Base-by-base conservation (phyloP, 2,329 filamentous ascomycete species). In the Botryotinia globosa region DNA sequence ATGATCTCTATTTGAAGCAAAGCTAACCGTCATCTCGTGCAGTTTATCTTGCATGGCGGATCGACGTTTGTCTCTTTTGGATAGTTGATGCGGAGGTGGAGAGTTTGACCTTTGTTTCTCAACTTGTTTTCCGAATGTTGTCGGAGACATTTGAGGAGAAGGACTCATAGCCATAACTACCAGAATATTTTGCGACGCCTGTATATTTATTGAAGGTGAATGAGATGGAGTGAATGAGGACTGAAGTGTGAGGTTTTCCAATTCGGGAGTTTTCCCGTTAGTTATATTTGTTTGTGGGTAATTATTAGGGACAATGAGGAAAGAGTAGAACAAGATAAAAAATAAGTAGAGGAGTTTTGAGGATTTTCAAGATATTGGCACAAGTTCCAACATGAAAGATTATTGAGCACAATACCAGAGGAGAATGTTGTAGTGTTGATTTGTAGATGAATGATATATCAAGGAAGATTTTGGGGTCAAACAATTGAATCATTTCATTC, bases 31-130 rank as follows among this genome's bases (percentile, higher is more conserved):
- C 82, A 98, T 90, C 72, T 90, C 88, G 58, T 89, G 87, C 10
- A 97, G 88, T 75, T 92, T 91, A 74, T 97, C 94, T 77, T 90
- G 89, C 74, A 98, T 89, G 79, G 91, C 90, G 79, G 93, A 93
- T 75, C 94, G 91, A 80, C 94, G 91, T 82, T 97, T 96, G 84
- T 98, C 95, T 82, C 94, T 89, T 85, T 98, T 98, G 58, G 93
- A 95, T 39, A 79, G 76, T 65, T 79, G 77, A 63, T 79, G 79
- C 34, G 74, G 75, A 72, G 77, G 77, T 42, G 80, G 79, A 61
- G 79, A 79, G 68, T 79, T 78, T n/a, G 80, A 79, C 22, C 76
- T 77, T 56, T 77, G 77, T 72, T 77, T 74, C 37, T 80, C 78
- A 69, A 74, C 72, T 74, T 74, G 74, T 64, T 77, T 75, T n/a